These are phyloP conservation scores for Zymoseptoria ardabiliae DNA, from an alignment of 2,329 filamentous ascomycete species.

Conservation along the genomic window DNA sequence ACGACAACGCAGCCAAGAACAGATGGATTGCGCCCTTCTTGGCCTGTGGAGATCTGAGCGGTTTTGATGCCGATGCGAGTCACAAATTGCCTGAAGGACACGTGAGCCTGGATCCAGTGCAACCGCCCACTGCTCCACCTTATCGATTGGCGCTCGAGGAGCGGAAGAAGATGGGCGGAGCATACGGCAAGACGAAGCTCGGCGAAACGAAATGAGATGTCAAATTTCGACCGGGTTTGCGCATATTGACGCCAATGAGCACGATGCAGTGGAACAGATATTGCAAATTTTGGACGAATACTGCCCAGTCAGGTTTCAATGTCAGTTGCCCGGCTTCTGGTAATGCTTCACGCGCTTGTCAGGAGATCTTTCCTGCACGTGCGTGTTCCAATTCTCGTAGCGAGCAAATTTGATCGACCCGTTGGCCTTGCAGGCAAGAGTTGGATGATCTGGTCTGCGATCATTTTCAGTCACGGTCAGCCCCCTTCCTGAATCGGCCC, in stretches of 20 bases:
- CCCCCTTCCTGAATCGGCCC: not conserved
- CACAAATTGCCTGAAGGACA: constrained; percentile 83
- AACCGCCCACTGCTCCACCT: constrained; percentile 90
- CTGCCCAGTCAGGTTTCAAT: not conserved
- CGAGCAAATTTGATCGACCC: not conserved
- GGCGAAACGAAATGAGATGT: constrained; percentile 3
- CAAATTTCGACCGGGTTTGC: not conserved
- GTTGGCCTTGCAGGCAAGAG: not conserved
- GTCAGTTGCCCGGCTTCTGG: not conserved
- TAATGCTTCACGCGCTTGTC: not conserved
- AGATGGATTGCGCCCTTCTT: constrained; percentile 93
- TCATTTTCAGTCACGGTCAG: not conserved
- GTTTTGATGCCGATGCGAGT: constrained; percentile 92
- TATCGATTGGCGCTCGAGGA: constrained; percentile 88
- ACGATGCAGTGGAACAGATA: not conserved
- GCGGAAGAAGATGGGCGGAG: constrained; percentile 66
- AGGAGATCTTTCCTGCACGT: not conserved
- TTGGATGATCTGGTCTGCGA: not conserved
- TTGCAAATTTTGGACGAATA: not conserved
- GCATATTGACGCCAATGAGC: not conserved
- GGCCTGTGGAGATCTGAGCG: constrained; percentile 91
- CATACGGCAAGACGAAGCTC: constrained; percentile 63
- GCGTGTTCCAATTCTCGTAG: not conserved
- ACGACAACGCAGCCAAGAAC: constrained; percentile 42
- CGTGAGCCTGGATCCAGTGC: constrained; percentile 81